phyloP scores from a whole-genome alignment of 2,329 filamentous ascomycete species.

The Penicillium sp. region DNA sequence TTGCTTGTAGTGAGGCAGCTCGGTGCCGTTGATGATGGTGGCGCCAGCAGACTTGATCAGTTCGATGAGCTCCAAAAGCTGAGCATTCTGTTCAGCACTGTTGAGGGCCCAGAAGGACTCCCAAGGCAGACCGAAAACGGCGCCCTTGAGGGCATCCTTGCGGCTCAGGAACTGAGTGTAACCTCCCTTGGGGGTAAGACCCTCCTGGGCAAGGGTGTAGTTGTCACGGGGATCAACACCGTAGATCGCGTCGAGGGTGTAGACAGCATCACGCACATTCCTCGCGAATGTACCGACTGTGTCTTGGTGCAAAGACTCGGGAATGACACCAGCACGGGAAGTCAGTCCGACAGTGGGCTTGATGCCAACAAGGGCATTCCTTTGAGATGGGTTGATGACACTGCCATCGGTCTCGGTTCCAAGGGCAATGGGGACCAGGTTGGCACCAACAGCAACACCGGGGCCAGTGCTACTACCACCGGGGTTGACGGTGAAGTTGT shows the following conservation, averaged over 20 bases:
- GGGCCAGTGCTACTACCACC: slow-evolving; percentile 70
- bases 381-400: slow-evolving; percentile 70
- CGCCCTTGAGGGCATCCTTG: slow-evolving; percentile 58
- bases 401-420: slow-evolving; percentile 75
- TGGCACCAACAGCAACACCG: slow-evolving; percentile 64
- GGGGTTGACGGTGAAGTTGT: slow-evolving; percentile 68
- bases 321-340: slow-evolving; percentile 64
- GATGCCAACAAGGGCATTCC: slow-evolving; percentile 70
- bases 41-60: slow-evolving; percentile 64
- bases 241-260: slow-evolving; percentile 68
- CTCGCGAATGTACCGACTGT: slow-evolving; percentile 68
- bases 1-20: slow-evolving; percentile 63
- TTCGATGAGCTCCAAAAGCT: slow-evolving; percentile 54
- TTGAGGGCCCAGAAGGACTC: slow-evolving; percentile 68
- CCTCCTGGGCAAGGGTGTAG: slow-evolving; percentile 62
- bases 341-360: slow-evolving; percentile 76
- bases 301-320: slow-evolving; percentile 68
- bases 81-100: slow-evolving; percentile 55
- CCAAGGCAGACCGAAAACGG: slow-evolving; percentile 72
- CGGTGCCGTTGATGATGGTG: slow-evolving; percentile 68
- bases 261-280: slow-evolving; percentile 68
- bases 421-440: slow-evolving; percentile 63
- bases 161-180: slow-evolving; percentile 60
- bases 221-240: slow-evolving; percentile 65
- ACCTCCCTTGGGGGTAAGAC: slow-evolving; percentile 55